Evolutionary conservation across 2,329 filamentous ascomycete species (phyloP), one percentile per base, ranked within the genome.

Genomic region (Fusarium cicatricum): DNA sequence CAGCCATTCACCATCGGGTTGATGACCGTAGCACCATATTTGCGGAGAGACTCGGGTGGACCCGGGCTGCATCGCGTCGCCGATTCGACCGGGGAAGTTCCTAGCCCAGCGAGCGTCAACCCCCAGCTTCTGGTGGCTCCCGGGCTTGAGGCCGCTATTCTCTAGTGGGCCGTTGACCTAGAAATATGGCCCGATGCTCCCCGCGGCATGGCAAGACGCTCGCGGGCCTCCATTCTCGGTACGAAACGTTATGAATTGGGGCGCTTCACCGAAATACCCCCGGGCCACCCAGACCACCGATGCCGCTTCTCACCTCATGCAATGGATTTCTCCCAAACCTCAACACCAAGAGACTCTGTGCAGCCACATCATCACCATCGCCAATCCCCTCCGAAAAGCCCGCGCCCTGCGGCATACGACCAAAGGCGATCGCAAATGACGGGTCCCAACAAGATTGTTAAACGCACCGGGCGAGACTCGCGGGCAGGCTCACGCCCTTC

Each of bases 371-470:
- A 33, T 21, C 42, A 42, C 14, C 29, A 11, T 29, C 21, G 8
- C 14, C 28, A 8, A 14, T 21, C 9, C 4, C 28, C 19, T 28
- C 9, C 29, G 29, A 31, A 31, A 45, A 37, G 26, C 55, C 31
- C 29, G 55, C 57, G 49, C 46, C 15, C 12, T 26, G 43, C 45
- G 49, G 50, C 54, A 44, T 7, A 33, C 26, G 12, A 32, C 23
- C 38, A 26, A 8, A 40, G 52, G 40, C 49, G 39, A 52, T 31
- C 31, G 48, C 59, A 50, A 43, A 65, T 69, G 67, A 64, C 67
- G 9, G 65, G 62, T 28, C 37, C 65, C 17, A 64, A 64, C 52
- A 69, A 69, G 32, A 50, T 66, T 31, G 49, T 62, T 19, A 64
- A 64, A 15, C 66, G 66, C 21, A 56, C 42, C 16, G 65, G 50